Base-by-base conservation (phyloP, 305 asterid species). In the Solanum chacoense region DNA sequence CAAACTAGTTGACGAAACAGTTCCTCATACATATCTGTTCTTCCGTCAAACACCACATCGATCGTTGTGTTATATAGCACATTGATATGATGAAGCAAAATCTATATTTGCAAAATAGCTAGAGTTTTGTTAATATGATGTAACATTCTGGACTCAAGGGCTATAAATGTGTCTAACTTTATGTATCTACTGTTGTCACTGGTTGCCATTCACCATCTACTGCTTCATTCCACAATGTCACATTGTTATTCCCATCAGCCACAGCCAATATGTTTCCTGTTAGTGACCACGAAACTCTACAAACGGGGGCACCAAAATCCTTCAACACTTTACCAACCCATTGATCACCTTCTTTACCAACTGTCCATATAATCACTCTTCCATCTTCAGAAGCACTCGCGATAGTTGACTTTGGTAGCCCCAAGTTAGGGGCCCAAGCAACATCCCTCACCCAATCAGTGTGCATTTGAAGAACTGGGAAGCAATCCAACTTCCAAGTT, bases 301-400 rank as follows among this genome's bases (percentile, higher is more conserved):
- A 94, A 83, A 93, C 98, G 0, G 98, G 94, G 38, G 91, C 88
- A 76, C 92, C 94, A 29, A 95, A 95, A 91, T 94, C 96, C 89
- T 90, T 91, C 93, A 94, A 87, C 29, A 94, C 95, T 78, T 90
- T 93, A 11, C 98, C 97, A 34, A 90, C 93, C 98, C 98, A 95
- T 59, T 90, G 93, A 86, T 91, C 96, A 2, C 95, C 96, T 90
- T 95, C 98, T 91, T 92, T 94, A 31, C 88, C 90, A 13, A 92
- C 87, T 1, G 91, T 91, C 98, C 98, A 95, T 84, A 94, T 91
- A 29, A 94, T 91, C 3, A 94, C 98, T 85, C 86, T 93, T 37
- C 98, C 98, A 88, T 94, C 98, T 73, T 94, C 92, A 69, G 98
- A 94, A 90, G 94, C 94, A 87, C 98, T 95, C 11, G 98, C 97